Conservation (phyloP, 2,329 filamentous ascomycete genomes). For the Tolypocladium endophyticum region DNA sequence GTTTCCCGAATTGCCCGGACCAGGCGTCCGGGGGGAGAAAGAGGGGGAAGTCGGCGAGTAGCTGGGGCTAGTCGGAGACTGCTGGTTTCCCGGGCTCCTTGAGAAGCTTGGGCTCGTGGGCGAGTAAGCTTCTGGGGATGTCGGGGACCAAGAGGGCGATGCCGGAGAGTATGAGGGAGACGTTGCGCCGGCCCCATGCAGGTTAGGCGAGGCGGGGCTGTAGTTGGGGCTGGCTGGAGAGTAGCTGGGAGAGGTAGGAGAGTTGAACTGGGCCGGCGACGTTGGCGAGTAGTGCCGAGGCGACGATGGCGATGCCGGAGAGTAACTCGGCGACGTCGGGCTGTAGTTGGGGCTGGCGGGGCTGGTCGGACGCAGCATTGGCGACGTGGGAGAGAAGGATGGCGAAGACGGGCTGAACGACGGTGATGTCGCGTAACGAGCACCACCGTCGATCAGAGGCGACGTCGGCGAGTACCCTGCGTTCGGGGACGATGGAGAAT, state of each 20-base stretch:
- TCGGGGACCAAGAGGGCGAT: slow-evolving; percentile 70
- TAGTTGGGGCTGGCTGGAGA: slow-evolving; percentile 62
- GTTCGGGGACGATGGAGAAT: slow-evolving; percentile 68
- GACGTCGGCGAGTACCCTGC: slow-evolving; percentile 69
- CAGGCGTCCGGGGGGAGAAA: slow-evolving; percentile 35
- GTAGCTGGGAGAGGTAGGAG: slow-evolving; percentile 64
- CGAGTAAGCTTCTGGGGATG: slow-evolving; percentile 54
- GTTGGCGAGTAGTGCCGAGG: slow-evolving; percentile 54
- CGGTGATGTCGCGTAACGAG: slow-evolving; percentile 46
- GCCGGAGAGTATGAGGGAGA: slow-evolving; percentile 58
- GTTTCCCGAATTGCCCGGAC: slow-evolving; percentile 30
- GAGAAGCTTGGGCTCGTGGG: slow-evolving; percentile 53
- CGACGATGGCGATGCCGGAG: slow-evolving; percentile 48
- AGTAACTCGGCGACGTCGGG: slow-evolving; percentile 56
- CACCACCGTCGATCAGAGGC: slow-evolving; percentile 44
- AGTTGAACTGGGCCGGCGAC: slow-evolving; percentile 63
- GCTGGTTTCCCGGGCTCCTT: slow-evolving; percentile 40
- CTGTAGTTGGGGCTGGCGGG: slow-evolving; percentile 52
- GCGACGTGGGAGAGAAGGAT: slow-evolving; percentile 53
- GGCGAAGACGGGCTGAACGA: slow-evolving; percentile 54
- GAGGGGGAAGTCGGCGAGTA: slow-evolving; percentile 55
- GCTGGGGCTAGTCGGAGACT: slow-evolving; percentile 57
- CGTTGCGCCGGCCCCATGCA: slow-evolving; percentile 31
- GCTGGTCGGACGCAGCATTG: slow-evolving; percentile 43
- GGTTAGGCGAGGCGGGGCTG: slow-evolving; percentile 55